phyloP scores from a whole-genome alignment of 371 early-diverging fungal species.

The Apophysomyces elegans region DNA sequence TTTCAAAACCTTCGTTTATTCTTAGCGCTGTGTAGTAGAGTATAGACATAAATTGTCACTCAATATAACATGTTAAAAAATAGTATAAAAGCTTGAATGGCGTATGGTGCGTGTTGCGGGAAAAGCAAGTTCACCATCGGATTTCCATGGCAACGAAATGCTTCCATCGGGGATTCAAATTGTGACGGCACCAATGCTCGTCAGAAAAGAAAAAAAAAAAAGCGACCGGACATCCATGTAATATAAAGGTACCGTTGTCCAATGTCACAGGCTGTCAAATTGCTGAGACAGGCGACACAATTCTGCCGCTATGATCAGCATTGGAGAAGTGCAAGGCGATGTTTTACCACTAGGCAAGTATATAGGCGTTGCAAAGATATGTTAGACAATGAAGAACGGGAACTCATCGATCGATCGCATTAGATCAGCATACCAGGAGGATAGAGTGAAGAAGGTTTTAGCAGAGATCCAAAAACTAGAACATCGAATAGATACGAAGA shows the following conservation, averaged over 20 bases:
- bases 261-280: slow-evolving; percentile 6
- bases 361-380: background rate
- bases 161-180: background rate
- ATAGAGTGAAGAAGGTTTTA: slow-evolving; percentile 8
- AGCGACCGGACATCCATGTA: background rate
- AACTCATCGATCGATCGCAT: slow-evolving; percentile 1
- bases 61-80: too few relatives aligned
- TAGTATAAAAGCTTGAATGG: too few relatives aligned
- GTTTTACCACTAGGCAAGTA: background rate
- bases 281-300: slow-evolving; percentile 7
- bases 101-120: too few relatives aligned
- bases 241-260: background rate
- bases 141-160: too few relatives aligned
- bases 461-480: slow-evolving; percentile 4
- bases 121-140: too few relatives aligned
- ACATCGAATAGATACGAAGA: slow-evolving; percentile 10
- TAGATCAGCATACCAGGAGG: slow-evolving; percentile 4
- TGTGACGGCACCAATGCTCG: slow-evolving; percentile 7
- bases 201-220: slow-evolving; percentile 2
- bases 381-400: background rate
- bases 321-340: slow-evolving; percentile 6
- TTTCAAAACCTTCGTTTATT: too few relatives aligned
- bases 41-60: too few relatives aligned
- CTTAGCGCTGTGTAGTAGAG: too few relatives aligned
- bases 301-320: background rate